Base-by-base conservation (phyloP, 208 protist species). In the Acanthamoeba sp. region DNA sequence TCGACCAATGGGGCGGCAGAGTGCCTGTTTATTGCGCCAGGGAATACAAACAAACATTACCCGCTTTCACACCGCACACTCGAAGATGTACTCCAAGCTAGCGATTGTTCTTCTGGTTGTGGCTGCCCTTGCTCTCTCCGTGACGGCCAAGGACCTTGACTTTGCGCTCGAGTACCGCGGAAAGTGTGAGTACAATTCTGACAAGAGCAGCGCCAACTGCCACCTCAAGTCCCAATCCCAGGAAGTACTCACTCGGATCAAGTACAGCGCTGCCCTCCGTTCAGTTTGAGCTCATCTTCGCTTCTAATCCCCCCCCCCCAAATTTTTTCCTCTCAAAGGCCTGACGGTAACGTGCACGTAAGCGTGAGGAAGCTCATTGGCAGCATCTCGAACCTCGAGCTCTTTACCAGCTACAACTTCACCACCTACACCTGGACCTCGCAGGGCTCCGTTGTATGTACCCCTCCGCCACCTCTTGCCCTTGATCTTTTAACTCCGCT, bases 91-190 rank as follows among this genome's bases (percentile, higher is more conserved):
- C 66, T 12, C 18, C 22, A 32, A 78, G 27, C n/a, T n/a, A n/a
- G 29, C 2, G 27, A 36, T 38, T 73, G 7, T 73, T 73, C 1
- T 9, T 38, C 1, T 73, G 29, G 64, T 20, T 2, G 29, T 38
- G 29, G 29, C 34, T 38, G 29, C 34, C 24, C 34, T 73, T n/a
- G 64, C 64, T 2, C 7, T 38, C 64, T 29, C 64, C 9, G 29
- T 20, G 29, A 20, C n/a, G 64, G 69, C 29, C 69, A 78, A 78
- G 69, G 38, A 78, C 18, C 69, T 78, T 34, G 69, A 78, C 36
- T 78, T 78, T 78, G 69, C 69, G n/a, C 38, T 78, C 36, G 29
- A 48, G 69, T 78, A 78, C 69, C 29, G 38, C 36, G 69, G 69
- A 1, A 22, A 38, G 36, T 78, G 69, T 34, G 18, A 22, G 9